Base-by-base conservation (phyloP, 352 stramenopile genomes). In the Phytophthora lateralis region DNA sequence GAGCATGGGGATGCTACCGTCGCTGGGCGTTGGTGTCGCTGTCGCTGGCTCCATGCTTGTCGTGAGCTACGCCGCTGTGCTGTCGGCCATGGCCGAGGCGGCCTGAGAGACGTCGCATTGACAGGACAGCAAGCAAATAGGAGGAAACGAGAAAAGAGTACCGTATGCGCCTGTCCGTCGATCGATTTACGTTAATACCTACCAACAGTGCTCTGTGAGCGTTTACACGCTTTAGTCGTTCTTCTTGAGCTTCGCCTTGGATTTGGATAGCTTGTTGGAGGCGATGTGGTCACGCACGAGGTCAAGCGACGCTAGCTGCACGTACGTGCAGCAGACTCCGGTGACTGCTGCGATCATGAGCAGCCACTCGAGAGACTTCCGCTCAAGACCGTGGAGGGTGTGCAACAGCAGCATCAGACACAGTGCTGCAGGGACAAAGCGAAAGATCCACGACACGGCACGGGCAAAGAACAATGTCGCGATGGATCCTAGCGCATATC, bases 271-370 rank as follows among this genome's bases (percentile, higher is more conserved):
- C 17, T 56, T 67, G 9, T 71, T 72, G 37, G 30, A 66, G 6
- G 58, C 67, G 12, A 88, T 30, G 54, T 78, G 70, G 14, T 78
- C 72, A n/a, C 76, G 80, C 41, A 80, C 75, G n/a, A 83, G 63
- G 17, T 81, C 54, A 60, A 82, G 78, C 29, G 80, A 85, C 6
- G 65, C 45, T 35, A 86, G 55, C 47, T 90, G 82, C 27, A 86
- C 65, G 51, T 80, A 86, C 14, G 80, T 89, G 43, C 80, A 91
- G 21, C 65, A 72, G 12, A 76, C 60, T 32, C 82, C 82, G 3
- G 73, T 76, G 38, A 72, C n/a, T 18, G 43, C 60, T 8, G 78
- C 68, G 26, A 87, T 50, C n/a, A 60, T 60, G 18, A 89, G 58
- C 9, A 71, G 6, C 41, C 71, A 78, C 49, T 83, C 64, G 20